phyloP scores from a whole-genome alignment of 768 basidiomycete genomes.

The Calocybe indica region DNA sequence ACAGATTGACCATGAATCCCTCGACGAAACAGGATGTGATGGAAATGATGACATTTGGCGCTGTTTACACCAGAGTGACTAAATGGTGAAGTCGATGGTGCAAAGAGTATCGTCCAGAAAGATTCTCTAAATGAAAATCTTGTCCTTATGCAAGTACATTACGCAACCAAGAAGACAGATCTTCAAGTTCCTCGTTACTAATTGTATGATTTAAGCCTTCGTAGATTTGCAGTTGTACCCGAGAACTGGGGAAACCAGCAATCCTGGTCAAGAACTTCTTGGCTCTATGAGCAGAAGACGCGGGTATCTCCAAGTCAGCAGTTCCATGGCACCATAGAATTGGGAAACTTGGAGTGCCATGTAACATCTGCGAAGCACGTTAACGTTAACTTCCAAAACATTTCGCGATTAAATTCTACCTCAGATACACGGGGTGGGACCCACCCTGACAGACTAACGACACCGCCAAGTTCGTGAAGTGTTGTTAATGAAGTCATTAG shows the following conservation, averaged over 20 bases:
- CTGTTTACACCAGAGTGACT: neutral
- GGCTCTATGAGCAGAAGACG: conserved; percentile 24
- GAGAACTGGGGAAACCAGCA: conserved; percentile 15
- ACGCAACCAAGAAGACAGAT: conserved; percentile 23
- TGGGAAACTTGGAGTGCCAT: conserved; percentile 27
- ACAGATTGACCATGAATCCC: neutral
- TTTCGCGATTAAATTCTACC: conserved; percentile 9
- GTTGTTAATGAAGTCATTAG: conserved; percentile 33
- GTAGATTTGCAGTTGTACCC: conserved; percentile 21
- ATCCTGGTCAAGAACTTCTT: conserved; percentile 22
- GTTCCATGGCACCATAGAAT: conserved; percentile 39
- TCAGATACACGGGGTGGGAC: conserved; percentile 22
- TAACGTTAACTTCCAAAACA: neutral
- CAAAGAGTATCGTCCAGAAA: neutral
- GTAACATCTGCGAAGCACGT: conserved; percentile 20
- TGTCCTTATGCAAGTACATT: neutral
- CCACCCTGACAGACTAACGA: conserved; percentile 40
- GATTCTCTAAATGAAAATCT: neutral
- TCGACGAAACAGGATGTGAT: neutral
- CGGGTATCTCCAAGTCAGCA: conserved; percentile 30
- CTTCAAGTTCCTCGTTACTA: conserved; percentile 25
- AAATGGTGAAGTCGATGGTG: neutral
- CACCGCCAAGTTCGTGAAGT: conserved; percentile 35
- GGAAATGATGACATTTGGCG: neutral
- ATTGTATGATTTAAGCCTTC: conserved; percentile 26